Base-by-base conservation (phyloP, 352 stramenopile species). In the Phytophthora pistaciae region DNA sequence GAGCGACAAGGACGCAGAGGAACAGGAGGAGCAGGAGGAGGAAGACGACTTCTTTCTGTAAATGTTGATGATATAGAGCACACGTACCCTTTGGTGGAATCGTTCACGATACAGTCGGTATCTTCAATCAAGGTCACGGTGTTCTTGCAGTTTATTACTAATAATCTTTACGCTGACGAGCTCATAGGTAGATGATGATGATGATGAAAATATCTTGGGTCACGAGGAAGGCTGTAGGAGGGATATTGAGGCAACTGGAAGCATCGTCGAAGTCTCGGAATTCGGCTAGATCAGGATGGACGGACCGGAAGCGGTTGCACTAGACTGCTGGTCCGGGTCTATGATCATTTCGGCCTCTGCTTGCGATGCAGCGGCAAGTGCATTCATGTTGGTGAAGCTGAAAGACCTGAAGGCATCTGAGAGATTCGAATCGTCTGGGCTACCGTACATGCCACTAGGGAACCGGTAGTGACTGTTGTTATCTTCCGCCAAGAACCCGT, bases 341-440 rank as follows among this genome's bases (percentile, higher is more conserved):
- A 79, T 77, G 20, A 91, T 83, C 64, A 91, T 54, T 36, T 91
- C 80, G 13, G 90, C 90, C 79, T 96, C 88, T 1, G 82, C 83
- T 69, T 85, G 80, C 1, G 88, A 94, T 25, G 90, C 88, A 6
- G 90, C 87, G 10, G 83, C 87, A 18, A 96, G 74, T 18, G 90
- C 90, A 21, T 90, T 94, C 85, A 94, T 95, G 74, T 96, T 96
- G 33, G 87, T 96, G 63, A 91, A 94, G 73, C 87, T 94, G 60
- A 96, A 95, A 23, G 79, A 91, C 27, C 79, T 84, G 66, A 96
- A 96, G 2, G 76, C 79, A 66, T 93, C 83, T 3, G 72, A 74
- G 16, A 87, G 63, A 44, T 64, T 79, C 6, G 70, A 59, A 18
- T 91, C 79, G 16, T 83, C 77, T 0, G 49, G 59, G 18, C 58